Base-by-base conservation (phyloP, 192 early-diverging fungal species). In the Coemansia sp. region DNA sequence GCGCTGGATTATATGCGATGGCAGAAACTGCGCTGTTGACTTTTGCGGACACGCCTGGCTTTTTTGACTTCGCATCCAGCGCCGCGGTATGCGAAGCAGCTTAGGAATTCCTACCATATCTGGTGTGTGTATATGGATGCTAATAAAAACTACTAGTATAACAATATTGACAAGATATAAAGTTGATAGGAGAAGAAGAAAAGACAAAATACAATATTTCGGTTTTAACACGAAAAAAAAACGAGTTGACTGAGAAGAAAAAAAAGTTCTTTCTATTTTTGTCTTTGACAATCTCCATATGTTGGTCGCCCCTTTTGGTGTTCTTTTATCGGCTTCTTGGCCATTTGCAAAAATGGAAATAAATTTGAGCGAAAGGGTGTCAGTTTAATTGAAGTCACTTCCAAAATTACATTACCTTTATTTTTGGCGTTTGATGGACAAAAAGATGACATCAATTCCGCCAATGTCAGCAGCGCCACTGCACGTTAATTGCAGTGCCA, bases 1-100 rank as follows among this genome's bases (percentile, higher is more conserved):
- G 55, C 61, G 72, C 53, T 69, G 62, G 53, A 75, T 61, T 22
- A 75, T 65, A 25, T 25, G 47, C 9, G 72, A 65, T 10, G 72
- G 72, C 46, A 75, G 59, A 47, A 64, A 58, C 66, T 68, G 72
- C 10, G 72, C 72, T 9, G 48, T 23, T 1, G 56, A 57, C 8
- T 39, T 21, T 9, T 30, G 47, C 9, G 21, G 19, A 3, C 12
- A 25, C 0, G 19, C 25, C 21, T 30, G 42, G 15, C 47, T 59
- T 19, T 66, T 66, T n/a, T 44, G 8, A 4, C 21, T n/a, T 11
- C 52, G 43, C 18, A 18, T 59, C 34, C 52, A 33, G n/a, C 42
- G 56, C 37, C 43, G 47, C 18, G 30, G 22, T 54, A 66, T n/a
- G 43, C 50, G 64, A 21, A 54, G 30, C 30, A 66, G 23, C 11